phyloP scores from a whole-genome alignment of 1,139 yeast genomes.

The Scheffersomyces lignicola region DNA sequence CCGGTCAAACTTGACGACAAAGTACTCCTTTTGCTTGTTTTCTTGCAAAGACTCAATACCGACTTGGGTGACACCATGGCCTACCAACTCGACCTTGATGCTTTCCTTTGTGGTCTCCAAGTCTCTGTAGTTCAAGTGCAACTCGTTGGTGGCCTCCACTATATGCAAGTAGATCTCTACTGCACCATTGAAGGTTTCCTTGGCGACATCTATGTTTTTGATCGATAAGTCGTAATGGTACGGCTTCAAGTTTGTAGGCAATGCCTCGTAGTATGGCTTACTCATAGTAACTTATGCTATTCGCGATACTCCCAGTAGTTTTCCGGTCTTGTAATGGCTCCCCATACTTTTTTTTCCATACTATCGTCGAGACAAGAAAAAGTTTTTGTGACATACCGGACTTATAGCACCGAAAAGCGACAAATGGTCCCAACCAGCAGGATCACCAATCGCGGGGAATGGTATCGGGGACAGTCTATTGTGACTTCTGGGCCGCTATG shows the following conservation, averaged over 20 bases:
- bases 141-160: conserved; percentile 28
- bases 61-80: conserved; percentile 9
- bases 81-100: conserved; percentile 11
- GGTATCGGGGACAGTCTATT: too few relatives aligned
- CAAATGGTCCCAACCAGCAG: too few relatives aligned
- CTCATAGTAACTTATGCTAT: background rate
- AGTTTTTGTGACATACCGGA: too few relatives aligned
- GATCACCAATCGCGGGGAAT: too few relatives aligned
- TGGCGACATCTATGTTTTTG: conserved; percentile 30
- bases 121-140: conserved; percentile 45
- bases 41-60: conserved; percentile 20
- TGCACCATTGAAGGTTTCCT: conserved; percentile 40
- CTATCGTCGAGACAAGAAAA: too few relatives aligned
- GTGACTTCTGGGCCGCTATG: too few relatives aligned
- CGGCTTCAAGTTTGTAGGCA: conserved; percentile 46
- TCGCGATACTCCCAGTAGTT: too few relatives aligned
- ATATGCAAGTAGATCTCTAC: conserved; percentile 41
- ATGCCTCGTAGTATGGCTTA: conserved; percentile 38
- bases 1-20: conserved; percentile 24
- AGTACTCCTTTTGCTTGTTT: conserved; percentile 25
- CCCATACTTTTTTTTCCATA: too few relatives aligned
- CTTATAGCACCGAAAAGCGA: too few relatives aligned
- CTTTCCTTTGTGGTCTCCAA: conserved; percentile 22
- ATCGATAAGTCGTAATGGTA: conserved; percentile 44
- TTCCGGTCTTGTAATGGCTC: too few relatives aligned